These are phyloP conservation scores for Penicillium robsamsonii DNA, from an alignment of 495 filamentous ascomycete species.

Conservation along the genomic window DNA sequence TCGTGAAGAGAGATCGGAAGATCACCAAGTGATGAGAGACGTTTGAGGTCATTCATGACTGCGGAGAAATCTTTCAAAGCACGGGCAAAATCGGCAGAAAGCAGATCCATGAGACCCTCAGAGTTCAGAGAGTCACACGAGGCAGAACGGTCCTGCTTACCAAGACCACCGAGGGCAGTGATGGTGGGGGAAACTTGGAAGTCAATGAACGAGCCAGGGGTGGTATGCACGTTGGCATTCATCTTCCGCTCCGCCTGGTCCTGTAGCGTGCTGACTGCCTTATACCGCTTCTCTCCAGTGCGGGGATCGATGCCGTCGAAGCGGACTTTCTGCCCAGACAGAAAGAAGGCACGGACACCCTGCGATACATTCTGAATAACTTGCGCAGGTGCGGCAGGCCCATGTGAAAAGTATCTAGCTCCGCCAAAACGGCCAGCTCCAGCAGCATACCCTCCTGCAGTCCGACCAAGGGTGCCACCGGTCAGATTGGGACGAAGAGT, in stretches of 20 bases:
- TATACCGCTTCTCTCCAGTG: constrained; percentile 75
- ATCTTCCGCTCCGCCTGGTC: constrained; percentile 65
- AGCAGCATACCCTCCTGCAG: constrained; percentile 80
- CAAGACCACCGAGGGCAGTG: constrained; percentile 58
- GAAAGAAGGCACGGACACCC: constrained; percentile 82
- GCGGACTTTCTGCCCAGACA: constrained; percentile 81
- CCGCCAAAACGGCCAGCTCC: constrained; percentile 69
- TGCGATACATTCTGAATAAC: constrained; percentile 93
- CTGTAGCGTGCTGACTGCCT: constrained; percentile 64
- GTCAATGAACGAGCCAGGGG: constrained; percentile 77
- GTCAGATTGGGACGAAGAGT: constrained; percentile 90
- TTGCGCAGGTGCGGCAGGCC: constrained; percentile 77
- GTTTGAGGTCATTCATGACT: constrained; percentile 77
- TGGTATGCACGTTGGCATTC: constrained; percentile 48
- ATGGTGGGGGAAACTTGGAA: constrained; percentile 85
- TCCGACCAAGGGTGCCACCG: constrained; percentile 79
- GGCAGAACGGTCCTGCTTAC: constrained; percentile 30
- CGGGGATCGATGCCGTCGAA: constrained; percentile 69
- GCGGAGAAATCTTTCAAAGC: constrained; percentile 79
- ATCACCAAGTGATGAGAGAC: constrained; percentile 72
- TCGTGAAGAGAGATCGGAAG: constrained; percentile 71
- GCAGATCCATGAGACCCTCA: constrained; percentile 74
- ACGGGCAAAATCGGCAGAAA: constrained; percentile 86
- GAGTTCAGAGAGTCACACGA: constrained; percentile 61
- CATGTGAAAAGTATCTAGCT: constrained; percentile 85